Percentiles rank a stretch among this genome's conserved stretches.
Conservation (phyloP, 176 grass and related monocot species). For the Phragmites australis region DNA sequence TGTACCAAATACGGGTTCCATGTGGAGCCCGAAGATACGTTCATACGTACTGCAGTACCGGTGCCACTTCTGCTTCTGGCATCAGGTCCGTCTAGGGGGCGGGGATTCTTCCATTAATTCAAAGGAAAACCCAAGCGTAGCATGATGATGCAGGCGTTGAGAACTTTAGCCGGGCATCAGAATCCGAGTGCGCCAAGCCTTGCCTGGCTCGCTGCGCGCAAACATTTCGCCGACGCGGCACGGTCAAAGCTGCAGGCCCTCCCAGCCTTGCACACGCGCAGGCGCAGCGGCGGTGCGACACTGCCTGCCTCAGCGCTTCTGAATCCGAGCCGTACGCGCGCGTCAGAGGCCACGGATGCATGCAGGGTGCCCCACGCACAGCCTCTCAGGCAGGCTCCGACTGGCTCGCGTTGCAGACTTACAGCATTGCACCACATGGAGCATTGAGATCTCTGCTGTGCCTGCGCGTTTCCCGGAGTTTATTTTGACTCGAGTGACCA, state of each 20-base stretch:
- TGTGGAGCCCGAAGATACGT: too few relatives aligned
- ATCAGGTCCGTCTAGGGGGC: too few relatives aligned
- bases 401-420: not conserved
- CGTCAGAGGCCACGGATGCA: not conserved
- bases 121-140: too few relatives aligned
- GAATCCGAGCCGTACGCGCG: constrained; percentile 5
- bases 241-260: constrained; percentile 2
- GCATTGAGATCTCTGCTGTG: too few relatives aligned
- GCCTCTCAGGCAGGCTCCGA: not conserved
- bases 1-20: too few relatives aligned
- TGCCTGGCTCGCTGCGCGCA: not conserved
- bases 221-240: not conserved
- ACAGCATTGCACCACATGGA: not conserved
- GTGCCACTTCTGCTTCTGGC: too few relatives aligned
- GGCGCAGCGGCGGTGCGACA: not conserved
- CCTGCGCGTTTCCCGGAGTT: too few relatives aligned
- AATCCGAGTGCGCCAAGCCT: not conserved
- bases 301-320: not conserved
- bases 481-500: not conserved
- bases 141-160: constrained; percentile 49
- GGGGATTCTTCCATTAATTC: too few relatives aligned
- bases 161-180: constrained; percentile 29
- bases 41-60: too few relatives aligned
- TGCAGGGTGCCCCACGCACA: not conserved
- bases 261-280: not conserved